Evolutionary conservation across 345 rosid genomes (phyloP).

Genomic region (Balakata baccata): DNA sequence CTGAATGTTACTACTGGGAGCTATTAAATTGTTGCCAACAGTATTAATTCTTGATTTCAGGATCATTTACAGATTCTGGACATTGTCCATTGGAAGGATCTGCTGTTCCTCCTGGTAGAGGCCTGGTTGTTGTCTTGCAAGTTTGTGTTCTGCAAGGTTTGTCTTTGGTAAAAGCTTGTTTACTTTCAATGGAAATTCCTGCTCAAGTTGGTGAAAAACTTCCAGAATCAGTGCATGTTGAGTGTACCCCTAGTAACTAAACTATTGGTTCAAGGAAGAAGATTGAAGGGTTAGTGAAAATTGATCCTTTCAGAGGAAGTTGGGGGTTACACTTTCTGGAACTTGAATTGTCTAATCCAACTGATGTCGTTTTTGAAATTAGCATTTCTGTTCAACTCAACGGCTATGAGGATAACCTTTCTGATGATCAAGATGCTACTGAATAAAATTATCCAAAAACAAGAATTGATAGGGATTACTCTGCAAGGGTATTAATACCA

Average conservation of each 20-base stretch:
- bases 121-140: constrained; percentile 82
- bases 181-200: constrained; percentile 98
- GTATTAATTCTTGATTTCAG: constrained; percentile 40
- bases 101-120: constrained; percentile 74
- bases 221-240: constrained; percentile 38
- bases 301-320: constrained; percentile 93
- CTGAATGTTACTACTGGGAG: background rate
- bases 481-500: constrained; percentile 88
- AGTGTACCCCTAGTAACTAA: constrained; percentile 33
- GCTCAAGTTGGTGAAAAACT: constrained; percentile 73
- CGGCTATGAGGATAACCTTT: constrained; percentile 42
- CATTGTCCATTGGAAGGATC: constrained; percentile 47
- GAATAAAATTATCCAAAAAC: constrained; percentile 82
- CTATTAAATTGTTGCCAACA: constrained; percentile 1
- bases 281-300: constrained; percentile 76
- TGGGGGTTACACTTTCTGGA: constrained; percentile 97
- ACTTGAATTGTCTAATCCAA: constrained; percentile 89
- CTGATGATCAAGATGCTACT: constrained; percentile 44
- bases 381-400: constrained; percentile 81
- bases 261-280: constrained; percentile 44
- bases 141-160: constrained; percentile 86
- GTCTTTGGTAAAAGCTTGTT: constrained; percentile 85
- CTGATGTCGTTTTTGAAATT: constrained; percentile 86
- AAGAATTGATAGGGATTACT: constrained; percentile 86
- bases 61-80: constrained; percentile 48